Evolutionary conservation across 2,329 filamentous ascomycete species (phyloP).

Genomic region (Volutella citrinella): DNA sequence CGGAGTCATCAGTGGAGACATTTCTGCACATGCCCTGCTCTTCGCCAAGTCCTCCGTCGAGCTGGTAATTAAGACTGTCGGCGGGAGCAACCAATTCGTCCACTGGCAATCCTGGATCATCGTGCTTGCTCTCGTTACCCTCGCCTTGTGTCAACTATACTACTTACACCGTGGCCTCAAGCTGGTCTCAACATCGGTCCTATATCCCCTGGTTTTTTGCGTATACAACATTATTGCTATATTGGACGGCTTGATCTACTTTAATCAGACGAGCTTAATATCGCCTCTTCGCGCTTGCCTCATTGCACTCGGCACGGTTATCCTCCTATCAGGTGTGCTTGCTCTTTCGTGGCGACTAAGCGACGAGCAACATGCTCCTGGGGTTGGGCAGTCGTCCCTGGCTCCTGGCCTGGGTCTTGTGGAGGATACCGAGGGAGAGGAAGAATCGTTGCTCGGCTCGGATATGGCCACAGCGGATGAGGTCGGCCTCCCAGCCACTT

Average conservation of each 20-base stretch:
- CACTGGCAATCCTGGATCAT: constrained; percentile 95
- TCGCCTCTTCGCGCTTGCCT: constrained; percentile 72
- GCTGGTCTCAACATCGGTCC: constrained; percentile 88
- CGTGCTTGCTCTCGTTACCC: constrained; percentile 71
- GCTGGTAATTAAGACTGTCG: constrained; percentile 80
- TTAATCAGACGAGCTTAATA: constrained; percentile 81
- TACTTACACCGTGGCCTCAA: constrained; percentile 93
- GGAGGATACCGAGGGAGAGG: constrained; percentile 63
- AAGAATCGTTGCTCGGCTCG: constrained; percentile 52
- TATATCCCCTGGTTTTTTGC: constrained; percentile 97
- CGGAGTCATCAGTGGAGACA: constrained; percentile 83
- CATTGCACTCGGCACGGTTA: constrained; percentile 81
- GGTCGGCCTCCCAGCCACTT: constrained; percentile 33
- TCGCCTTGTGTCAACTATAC: constrained; percentile 89
- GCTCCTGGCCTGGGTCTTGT: constrained; percentile 81
- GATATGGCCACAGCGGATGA: constrained; percentile 42
- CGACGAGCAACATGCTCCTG: constrained; percentile 65
- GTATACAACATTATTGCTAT: constrained; percentile 99
- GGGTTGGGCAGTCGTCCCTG: constrained; percentile 64
- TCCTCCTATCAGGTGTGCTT: constrained; percentile 83
- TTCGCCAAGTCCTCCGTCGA: constrained; percentile 97
- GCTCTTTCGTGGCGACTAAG: constrained; percentile 92
- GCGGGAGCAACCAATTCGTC: constrained; percentile 88
- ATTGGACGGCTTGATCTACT: constrained; percentile 94
- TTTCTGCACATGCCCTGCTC: constrained; percentile 89